These are phyloP conservation scores for Ceratobasidium theobromae DNA, from an alignment of 1,284 basidiomycete species.

Conservation along the genomic window DNA sequence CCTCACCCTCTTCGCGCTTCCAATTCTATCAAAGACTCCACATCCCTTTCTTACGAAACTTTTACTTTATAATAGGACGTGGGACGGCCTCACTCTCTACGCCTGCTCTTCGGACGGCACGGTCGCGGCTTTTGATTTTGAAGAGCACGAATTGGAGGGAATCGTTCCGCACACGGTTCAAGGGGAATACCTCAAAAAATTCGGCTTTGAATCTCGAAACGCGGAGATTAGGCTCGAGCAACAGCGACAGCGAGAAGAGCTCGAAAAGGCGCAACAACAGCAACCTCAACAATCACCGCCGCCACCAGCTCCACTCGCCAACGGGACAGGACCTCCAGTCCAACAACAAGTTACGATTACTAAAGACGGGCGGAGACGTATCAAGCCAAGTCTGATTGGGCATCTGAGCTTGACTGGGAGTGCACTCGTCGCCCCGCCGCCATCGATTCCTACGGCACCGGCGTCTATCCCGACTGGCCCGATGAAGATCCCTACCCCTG, in stretches of 20 bases:
- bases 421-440: not conserved
- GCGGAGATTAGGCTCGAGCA: constrained; percentile 27
- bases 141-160: constrained; percentile 77
- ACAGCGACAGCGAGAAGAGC: constrained; percentile 13
- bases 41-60: not conserved
- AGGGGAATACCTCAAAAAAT: constrained; percentile 75
- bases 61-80: constrained; percentile 59
- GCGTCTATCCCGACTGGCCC: constrained; percentile 9
- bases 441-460: not conserved
- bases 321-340: constrained; percentile 2
- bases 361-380: constrained; percentile 10
- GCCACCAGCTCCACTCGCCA: not conserved
- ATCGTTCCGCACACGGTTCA: constrained; percentile 75
- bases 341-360: constrained; percentile 30
- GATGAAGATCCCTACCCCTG: not conserved
- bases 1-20: not conserved
- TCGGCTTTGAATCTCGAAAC: constrained; percentile 56
- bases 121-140: constrained; percentile 84
- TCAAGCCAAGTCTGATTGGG: constrained; percentile 28
- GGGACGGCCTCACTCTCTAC: constrained; percentile 89
- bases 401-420: constrained; percentile 20
- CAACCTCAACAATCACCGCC: not conserved
- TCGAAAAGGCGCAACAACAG: not conserved
- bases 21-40: constrained; percentile 16
- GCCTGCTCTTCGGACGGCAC: constrained; percentile 96